phyloP scores from a whole-genome alignment of 345 rosid genomes.

The Heritiera littoralis region DNA sequence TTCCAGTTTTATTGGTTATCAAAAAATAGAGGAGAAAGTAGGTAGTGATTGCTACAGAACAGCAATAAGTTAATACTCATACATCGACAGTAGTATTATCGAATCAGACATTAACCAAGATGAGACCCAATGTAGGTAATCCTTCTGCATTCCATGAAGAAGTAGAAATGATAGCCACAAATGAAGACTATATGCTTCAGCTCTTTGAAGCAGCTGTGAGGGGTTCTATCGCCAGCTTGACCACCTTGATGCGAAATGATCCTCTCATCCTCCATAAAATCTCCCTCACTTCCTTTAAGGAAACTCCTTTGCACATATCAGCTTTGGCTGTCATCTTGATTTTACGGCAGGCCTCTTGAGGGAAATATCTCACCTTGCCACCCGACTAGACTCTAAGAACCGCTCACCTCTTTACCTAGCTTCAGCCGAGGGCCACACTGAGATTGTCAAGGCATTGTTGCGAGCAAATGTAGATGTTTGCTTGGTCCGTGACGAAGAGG shows the following conservation, averaged over 20 bases:
- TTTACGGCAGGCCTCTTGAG: background rate
- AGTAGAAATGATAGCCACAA: no score
- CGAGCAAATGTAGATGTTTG: background rate
- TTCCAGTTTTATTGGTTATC: no score
- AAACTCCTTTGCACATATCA: conserved; percentile 19
- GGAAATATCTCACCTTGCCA: background rate
- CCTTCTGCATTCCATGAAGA: no score
- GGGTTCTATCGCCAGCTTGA: background rate
- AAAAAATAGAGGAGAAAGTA: no score
- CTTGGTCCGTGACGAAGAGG: background rate
- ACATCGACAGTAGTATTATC: no score
- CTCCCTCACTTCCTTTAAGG: background rate
- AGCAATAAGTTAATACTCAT: no score
- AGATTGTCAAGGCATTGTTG: conserved; percentile 3
- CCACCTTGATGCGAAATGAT: background rate
- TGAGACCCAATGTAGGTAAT: no score
- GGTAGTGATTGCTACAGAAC: no score
- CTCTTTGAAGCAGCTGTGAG: conserved; percentile 4
- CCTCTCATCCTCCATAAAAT: conserved; percentile 5
- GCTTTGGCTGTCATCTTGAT: conserved; percentile 17
- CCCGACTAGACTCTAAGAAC: background rate
- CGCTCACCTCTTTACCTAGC: conserved; percentile 22
- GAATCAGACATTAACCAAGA: no score
- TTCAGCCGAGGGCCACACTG: conserved; percentile 9
- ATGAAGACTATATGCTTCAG: background rate